phyloP scores from a whole-genome alignment of 768 basidiomycete species.

The Lactarius pseudohatsudake region DNA sequence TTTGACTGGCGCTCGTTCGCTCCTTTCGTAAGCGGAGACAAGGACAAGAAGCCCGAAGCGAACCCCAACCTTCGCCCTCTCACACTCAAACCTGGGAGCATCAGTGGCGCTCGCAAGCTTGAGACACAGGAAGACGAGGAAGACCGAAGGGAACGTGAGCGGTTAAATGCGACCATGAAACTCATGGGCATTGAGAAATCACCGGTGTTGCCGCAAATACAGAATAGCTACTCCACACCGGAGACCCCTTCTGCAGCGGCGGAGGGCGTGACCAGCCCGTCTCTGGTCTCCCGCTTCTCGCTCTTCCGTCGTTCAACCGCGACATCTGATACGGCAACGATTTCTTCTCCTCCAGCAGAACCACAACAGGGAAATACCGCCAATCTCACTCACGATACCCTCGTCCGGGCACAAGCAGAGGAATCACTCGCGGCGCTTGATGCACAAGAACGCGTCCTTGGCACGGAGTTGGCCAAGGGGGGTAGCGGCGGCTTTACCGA shows the following conservation, averaged over 20 bases:
- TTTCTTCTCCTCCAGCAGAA: constrained; percentile 47
- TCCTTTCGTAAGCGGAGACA: constrained; percentile 64
- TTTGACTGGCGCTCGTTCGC: constrained; percentile 83
- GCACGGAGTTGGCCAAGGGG: constrained; percentile 76
- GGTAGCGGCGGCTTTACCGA: constrained; percentile 77
- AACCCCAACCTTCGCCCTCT: constrained; percentile 61
- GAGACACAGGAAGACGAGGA: constrained; percentile 93
- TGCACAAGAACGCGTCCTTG: constrained; percentile 69
- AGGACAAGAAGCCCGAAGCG: constrained; percentile 64
- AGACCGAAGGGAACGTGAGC: constrained; percentile 81
- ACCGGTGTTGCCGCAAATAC: constrained; percentile 42
- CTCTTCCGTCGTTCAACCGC: constrained; percentile 62
- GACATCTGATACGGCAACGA: constrained; percentile 49
- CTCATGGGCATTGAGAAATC: constrained; percentile 87
- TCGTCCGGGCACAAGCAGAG: constrained; percentile 78
- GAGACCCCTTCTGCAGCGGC: constrained; percentile 29
- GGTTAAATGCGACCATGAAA: constrained; percentile 89
- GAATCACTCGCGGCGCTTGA: constrained; percentile 76
- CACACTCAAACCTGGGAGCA: constrained; percentile 66
- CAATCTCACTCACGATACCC: constrained; percentile 68
- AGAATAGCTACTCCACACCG: constrained; percentile 45
- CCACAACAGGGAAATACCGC: constrained; percentile 33
- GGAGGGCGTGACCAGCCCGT: constrained; percentile 35
- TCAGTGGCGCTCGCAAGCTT: constrained; percentile 71
- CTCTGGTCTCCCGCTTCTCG: constrained; percentile 56